Evolutionary conservation across 495 filamentous ascomycete species (phyloP).

Genomic region (Penicillium lagena): DNA sequence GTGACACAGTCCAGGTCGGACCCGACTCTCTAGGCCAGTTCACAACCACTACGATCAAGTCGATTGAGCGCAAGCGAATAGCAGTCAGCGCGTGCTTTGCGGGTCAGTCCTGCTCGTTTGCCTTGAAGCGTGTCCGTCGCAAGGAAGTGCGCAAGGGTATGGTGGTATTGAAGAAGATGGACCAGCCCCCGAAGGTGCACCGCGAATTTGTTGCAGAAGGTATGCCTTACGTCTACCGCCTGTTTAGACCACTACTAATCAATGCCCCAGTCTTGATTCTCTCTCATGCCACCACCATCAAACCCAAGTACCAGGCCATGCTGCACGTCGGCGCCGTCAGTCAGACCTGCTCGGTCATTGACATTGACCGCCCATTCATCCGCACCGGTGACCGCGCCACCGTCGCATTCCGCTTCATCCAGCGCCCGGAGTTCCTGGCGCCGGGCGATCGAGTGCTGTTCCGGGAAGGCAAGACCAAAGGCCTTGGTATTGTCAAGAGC

Average conservation of each 20-base stretch:
- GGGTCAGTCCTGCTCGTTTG: constrained; percentile 89
- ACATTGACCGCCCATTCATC: constrained; percentile 94
- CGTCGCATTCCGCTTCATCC: constrained; percentile 92
- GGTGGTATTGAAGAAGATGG: constrained; percentile 86
- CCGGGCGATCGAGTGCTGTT: constrained; percentile 88
- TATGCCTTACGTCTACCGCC: constrained; percentile 16
- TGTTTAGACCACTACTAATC: constrained; percentile 6
- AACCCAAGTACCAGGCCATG: constrained; percentile 97
- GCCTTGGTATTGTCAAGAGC: constrained; percentile 87
- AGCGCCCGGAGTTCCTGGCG: constrained; percentile 89
- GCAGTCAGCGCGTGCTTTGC: constrained; percentile 83
- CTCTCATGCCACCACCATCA: constrained; percentile 96
- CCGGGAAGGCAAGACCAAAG: constrained; percentile 92
- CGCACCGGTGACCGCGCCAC: constrained; percentile 86
- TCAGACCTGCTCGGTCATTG: constrained; percentile 95
- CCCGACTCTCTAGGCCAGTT: constrained; percentile 92
- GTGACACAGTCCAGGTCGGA: constrained; percentile 83
- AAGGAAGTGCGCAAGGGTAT: constrained; percentile 98
- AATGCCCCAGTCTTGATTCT: constrained; percentile 70
- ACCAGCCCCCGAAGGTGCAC: constrained; percentile 70
- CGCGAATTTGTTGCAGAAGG: constrained; percentile 92
- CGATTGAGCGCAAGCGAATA: constrained; percentile 94
- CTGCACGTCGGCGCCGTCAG: constrained; percentile 92
- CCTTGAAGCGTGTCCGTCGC: constrained; percentile 73
- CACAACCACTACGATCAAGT: constrained; percentile 79